Percentiles rank a stretch among this genome's conserved stretches.
phyloP scores from a whole-genome alignment of 1,284 basidiomycete species.

The Ganoderma meredithae region DNA sequence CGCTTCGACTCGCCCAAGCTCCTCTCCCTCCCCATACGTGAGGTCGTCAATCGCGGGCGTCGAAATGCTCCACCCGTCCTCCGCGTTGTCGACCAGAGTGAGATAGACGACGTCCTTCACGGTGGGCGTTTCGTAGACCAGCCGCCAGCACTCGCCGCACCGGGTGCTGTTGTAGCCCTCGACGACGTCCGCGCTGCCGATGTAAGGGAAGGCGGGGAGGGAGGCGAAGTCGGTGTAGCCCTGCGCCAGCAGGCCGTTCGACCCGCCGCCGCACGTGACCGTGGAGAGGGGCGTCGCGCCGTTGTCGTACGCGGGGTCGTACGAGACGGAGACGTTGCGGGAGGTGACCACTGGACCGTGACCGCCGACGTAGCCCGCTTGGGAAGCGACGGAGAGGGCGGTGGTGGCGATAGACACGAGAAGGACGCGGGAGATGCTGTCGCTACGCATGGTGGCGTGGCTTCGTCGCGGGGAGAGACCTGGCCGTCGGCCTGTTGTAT shows the following conservation, averaged over 20 bases:
- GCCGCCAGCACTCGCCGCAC: conserved; percentile 55
- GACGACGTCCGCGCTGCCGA: conserved; percentile 54
- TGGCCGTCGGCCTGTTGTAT: background rate
- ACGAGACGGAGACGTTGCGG: conserved; percentile 44
- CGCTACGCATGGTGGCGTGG: background rate
- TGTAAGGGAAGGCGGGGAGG: conserved; percentile 54
- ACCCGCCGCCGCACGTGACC: conserved; percentile 57
- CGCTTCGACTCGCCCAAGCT: conserved; percentile 34
- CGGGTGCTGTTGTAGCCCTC: conserved; percentile 46
- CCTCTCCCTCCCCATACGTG: conserved; percentile 32
- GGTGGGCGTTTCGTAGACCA: conserved; percentile 44
- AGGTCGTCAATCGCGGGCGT: conserved; percentile 38
- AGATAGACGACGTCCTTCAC: conserved; percentile 43
- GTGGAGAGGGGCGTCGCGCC: conserved; percentile 38
- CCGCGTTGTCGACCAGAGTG: conserved; percentile 49
- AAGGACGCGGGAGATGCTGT: background rate
- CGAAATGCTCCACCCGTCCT: conserved; percentile 50
- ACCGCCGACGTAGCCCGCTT: background rate
- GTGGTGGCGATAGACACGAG: background rate
- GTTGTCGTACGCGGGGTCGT: conserved; percentile 51
- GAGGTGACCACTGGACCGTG: background rate
- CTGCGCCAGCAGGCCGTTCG: conserved; percentile 48
- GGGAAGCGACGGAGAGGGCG: background rate
- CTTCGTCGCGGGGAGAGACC: background rate
- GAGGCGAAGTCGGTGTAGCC: conserved; percentile 52